These are phyloP conservation scores for Cruciata laevipes DNA, from an alignment of 257 asterid genomes.

Conservation along the genomic window DNA sequence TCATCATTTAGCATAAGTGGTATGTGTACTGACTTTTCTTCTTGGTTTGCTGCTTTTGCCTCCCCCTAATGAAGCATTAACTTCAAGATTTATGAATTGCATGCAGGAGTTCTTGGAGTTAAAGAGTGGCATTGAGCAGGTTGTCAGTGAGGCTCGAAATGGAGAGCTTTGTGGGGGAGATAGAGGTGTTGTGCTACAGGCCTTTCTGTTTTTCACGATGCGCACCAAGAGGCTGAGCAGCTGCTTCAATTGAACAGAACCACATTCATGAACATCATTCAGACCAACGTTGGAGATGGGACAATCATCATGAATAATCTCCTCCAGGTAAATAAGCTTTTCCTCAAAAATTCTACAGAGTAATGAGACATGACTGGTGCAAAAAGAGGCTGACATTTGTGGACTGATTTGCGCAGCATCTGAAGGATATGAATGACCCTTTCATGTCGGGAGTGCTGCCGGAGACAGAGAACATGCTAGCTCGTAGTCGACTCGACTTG, in stretches of 20 bases:
- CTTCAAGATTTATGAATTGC: background rate
- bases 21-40: too few relatives aligned
- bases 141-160: slow-evolving; percentile 65
- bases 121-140: slow-evolving; percentile 50
- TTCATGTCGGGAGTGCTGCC: slow-evolving; percentile 77
- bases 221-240: slow-evolving; percentile 76
- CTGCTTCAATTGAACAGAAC: slow-evolving; percentile 71
- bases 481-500: slow-evolving; percentile 84
- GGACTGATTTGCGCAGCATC: slow-evolving; percentile 40
- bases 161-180: slow-evolving; percentile 90
- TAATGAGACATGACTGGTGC: too few relatives aligned
- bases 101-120: slow-evolving; percentile 34
- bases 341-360: background rate
- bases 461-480: slow-evolving; percentile 84
- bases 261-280: slow-evolving; percentile 63
- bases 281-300: slow-evolving; percentile 89
- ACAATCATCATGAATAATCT: slow-evolving; percentile 81
- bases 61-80: too few relatives aligned
- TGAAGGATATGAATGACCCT: slow-evolving; percentile 72
- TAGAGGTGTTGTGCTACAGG: slow-evolving; percentile 79
- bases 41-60: too few relatives aligned
- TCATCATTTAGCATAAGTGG: too few relatives aligned
- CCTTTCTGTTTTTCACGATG: slow-evolving; percentile 87
- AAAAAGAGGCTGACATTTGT: background rate
- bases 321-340: slow-evolving; percentile 47